A percentile compares a stretch with the other conserved stretches of the same genome.
Conservation (phyloP, 2,329 filamentous ascomycete genomes). For the Diaporthe humulicola region DNA sequence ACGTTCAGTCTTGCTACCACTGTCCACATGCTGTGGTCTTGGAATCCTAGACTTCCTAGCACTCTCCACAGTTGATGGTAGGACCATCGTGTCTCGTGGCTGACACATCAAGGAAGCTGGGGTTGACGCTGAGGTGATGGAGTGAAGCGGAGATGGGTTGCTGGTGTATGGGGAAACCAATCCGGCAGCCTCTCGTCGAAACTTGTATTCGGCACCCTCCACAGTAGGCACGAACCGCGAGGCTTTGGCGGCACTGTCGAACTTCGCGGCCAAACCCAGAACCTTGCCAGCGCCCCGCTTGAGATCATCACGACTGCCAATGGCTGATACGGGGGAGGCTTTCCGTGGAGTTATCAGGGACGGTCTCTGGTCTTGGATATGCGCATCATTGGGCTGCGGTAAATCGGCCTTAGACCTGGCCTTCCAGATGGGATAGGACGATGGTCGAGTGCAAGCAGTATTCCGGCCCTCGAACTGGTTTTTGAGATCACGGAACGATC, state of each 20-base stretch:
- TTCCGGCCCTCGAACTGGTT: background rate
- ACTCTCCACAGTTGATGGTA: background rate
- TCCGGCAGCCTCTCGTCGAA: constrained; percentile 34
- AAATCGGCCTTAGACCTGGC: background rate
- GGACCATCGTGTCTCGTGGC: constrained; percentile 26
- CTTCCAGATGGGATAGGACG: constrained; percentile 26
- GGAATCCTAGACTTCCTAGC: constrained; percentile 22
- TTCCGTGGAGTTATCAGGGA: constrained; percentile 38
- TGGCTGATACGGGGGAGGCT: constrained; percentile 6
- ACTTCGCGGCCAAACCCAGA: constrained; percentile 65
- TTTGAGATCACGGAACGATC: constrained; percentile 23
- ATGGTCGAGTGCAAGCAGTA: constrained; percentile 1
- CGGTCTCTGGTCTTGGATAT: background rate
- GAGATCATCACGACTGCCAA: constrained; percentile 10
- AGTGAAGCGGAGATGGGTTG: constrained; percentile 35
- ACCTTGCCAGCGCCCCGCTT: constrained; percentile 52
- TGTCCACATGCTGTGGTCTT: constrained; percentile 1
- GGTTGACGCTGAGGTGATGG: constrained; percentile 30
- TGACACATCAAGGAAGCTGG: constrained; percentile 32
- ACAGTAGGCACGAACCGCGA: constrained; percentile 42
- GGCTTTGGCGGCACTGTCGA: constrained; percentile 55
- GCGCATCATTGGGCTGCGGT: constrained; percentile 20
- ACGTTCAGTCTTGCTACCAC: background rate
- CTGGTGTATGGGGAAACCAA: constrained; percentile 38
- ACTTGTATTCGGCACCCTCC: background rate